These are phyloP conservation scores for Sideroxylon spinosum DNA, from an alignment of 179 eudicot species.

Conservation along the genomic window DNA sequence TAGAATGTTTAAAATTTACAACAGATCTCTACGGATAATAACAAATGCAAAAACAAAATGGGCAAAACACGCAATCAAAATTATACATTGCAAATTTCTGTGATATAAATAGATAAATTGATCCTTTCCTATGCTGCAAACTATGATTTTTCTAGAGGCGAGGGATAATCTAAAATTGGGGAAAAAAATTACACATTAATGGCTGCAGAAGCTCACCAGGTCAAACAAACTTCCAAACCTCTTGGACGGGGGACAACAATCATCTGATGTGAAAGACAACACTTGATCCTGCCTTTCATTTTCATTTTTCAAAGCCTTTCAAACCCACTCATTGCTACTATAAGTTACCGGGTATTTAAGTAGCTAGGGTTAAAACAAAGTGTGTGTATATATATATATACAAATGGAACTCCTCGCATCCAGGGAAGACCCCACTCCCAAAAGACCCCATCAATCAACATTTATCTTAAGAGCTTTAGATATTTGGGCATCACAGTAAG, in stretches of 20 bases:
- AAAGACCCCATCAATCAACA: not conserved
- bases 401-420: not conserved
- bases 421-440: not conserved
- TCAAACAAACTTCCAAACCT: not conserved
- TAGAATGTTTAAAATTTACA: not conserved
- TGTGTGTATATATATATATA: not conserved
- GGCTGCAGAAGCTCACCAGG: slow-evolving; percentile 7
- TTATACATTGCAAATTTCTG: not conserved
- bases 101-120: not conserved
- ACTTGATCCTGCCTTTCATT: not conserved
- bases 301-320: not conserved
- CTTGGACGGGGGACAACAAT: not conserved
- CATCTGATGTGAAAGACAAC: not conserved
- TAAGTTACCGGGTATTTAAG: not conserved
- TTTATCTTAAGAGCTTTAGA: not conserved
- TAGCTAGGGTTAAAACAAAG: not conserved
- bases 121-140: slow-evolving; percentile 3
- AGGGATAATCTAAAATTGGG: not conserved
- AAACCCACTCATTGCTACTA: not conserved
- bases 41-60: not conserved
- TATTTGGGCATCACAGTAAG: not conserved
- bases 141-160: not conserved
- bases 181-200: not conserved
- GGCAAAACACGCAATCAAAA: not conserved
- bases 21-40: not conserved